Evolutionary conservation across 2,329 filamentous ascomycete genomes (phyloP).

Genomic region (Diaporthe humulicola): DNA sequence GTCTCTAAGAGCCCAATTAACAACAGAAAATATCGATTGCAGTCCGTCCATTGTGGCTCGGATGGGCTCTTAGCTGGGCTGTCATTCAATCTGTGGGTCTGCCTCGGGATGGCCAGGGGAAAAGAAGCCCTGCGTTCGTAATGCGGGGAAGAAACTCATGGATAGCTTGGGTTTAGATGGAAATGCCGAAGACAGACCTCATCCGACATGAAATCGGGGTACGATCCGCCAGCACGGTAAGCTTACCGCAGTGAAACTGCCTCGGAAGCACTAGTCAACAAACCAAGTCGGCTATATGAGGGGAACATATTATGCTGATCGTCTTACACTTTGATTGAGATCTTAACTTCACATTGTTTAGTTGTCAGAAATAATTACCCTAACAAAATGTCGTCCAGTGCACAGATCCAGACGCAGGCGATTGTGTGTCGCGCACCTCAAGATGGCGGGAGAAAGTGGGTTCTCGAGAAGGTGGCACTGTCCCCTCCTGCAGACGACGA

Average conservation of each 20-base stretch:
- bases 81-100: neutral
- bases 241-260: neutral
- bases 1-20: neutral
- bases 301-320: neutral
- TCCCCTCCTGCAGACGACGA: neutral
- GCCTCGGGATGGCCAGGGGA: neutral
- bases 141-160: neutral
- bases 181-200: neutral
- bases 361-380: neutral
- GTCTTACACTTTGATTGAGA: neutral
- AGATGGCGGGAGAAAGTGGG: slow-evolving; percentile 2
- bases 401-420: neutral
- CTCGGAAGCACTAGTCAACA: slow-evolving; percentile 8
- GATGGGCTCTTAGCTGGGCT: neutral
- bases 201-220: neutral
- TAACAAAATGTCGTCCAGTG: neutral
- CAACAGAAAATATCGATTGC: neutral
- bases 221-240: neutral
- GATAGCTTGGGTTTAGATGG: too few species aligned
- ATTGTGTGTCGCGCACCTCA: slow-evolving; percentile 11
- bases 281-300: neutral
- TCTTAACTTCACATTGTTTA: too few species aligned
- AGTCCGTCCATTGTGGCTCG: neutral
- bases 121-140: neutral
- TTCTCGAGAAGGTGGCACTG: neutral